Base-by-base conservation (phyloP, 805 yeast species). In the Starmerella potacharoeniae region DNA sequence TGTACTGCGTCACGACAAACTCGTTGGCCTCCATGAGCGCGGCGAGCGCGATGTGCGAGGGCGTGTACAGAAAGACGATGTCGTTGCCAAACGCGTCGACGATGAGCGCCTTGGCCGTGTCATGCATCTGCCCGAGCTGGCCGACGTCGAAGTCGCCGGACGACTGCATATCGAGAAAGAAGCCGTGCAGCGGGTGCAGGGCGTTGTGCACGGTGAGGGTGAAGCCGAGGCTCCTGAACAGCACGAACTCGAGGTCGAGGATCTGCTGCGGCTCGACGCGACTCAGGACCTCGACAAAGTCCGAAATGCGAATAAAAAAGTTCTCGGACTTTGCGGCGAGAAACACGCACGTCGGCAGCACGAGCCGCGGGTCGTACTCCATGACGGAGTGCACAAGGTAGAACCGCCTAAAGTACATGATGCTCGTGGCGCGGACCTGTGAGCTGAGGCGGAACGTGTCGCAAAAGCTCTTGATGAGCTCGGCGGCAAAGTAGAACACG, bases 1-100 rank as follows among this genome's bases (percentile, higher is more conserved):
- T 69, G 69, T 90, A 90, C 58, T 80, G 75, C 53, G 79, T 79
- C 2, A 85, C 78, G 40, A 86, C 69, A 29, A 76, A 78, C 58
- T 76, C 80, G 68, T 88, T 86, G 13, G 76, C 79, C 53, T 77
- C 75, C 70, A 84, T 79, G 65, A 90, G 74, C 14, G 93, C 87
- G 0, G 96, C 93, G 52, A 93, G 72, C 0, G 97, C 96, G 34
- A 93, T 86, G 65, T 93, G 98, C 0, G 97, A 96, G 0, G 99
- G 99, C 0, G 97, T 83, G 69, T 72, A 91, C 37, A 81, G 72
- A 62, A 87, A 91, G 8, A 77, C 73, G 4, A 79, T 90, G 66
- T 93, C 96, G 17, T 91, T 81, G 37, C 83, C 71, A 42, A 87
- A 72, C n/a, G 86, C 77, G 30, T 82, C 86, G 46, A 81, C 78